Percentiles rank a stretch among this genome's conserved stretches.
phyloP scores from a whole-genome alignment of 1,284 basidiomycete genomes.

The Ustanciosporium gigantosporum region DNA sequence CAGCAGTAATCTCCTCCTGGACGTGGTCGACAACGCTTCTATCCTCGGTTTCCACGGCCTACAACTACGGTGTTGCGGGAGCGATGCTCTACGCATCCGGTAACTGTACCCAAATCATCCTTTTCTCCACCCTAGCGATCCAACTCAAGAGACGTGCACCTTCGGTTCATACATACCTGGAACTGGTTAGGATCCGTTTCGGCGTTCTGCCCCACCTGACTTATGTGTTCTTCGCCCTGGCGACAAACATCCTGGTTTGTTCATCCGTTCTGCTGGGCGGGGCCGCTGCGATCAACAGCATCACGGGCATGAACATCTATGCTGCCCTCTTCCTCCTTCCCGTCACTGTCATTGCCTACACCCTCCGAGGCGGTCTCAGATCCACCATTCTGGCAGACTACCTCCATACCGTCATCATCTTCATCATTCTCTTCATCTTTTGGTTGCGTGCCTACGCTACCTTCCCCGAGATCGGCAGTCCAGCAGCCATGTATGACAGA shows the following conservation, averaged over 20 bases:
- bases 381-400: conserved; percentile 50
- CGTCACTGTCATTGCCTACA: conserved; percentile 47
- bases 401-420: conserved; percentile 54
- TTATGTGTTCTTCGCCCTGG: conserved; percentile 51
- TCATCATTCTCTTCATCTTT: conserved; percentile 48
- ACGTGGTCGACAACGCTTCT: conserved; percentile 55
- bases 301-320: conserved; percentile 49
- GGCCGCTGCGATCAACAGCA: conserved; percentile 45
- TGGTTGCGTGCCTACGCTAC: conserved; percentile 47
- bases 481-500: conserved; percentile 42
- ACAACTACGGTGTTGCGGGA: conserved; percentile 53
- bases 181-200: conserved; percentile 44
- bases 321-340: conserved; percentile 47
- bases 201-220: conserved; percentile 45
- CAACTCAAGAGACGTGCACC: conserved; percentile 51
- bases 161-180: conserved; percentile 50
- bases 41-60: conserved; percentile 41
- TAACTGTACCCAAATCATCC: conserved; percentile 48
- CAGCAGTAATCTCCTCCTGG: conserved; percentile 52
- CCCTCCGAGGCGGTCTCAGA: conserved; percentile 44
- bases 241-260: conserved; percentile 55
- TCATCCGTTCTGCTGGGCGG: conserved; percentile 44
- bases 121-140: conserved; percentile 51
- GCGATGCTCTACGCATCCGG: conserved; percentile 51
- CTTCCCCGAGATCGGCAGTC: conserved; percentile 41